A percentile compares a stretch with the other conserved stretches of the same genome.
Conservation (phyloP, 495 filamentous ascomycete genomes). For the Neurospora sp. region DNA sequence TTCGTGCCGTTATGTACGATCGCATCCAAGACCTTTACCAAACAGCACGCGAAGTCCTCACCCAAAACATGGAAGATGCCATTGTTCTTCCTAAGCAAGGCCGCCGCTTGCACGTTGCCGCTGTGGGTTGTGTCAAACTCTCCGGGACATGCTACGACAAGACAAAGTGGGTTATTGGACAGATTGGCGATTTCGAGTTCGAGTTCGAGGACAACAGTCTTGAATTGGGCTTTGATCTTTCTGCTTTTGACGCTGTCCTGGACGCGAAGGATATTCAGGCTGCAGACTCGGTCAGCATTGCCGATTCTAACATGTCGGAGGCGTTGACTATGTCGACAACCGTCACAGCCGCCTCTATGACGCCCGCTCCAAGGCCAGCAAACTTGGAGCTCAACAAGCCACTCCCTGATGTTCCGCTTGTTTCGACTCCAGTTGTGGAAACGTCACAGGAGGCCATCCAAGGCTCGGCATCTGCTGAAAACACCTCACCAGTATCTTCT, state of each 20-base stretch:
- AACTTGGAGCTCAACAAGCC: slow-evolving; percentile 33
- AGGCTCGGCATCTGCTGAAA: background rate
- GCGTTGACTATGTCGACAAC: slow-evolving; percentile 19
- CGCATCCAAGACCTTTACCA: slow-evolving; percentile 68
- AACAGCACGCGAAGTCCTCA: slow-evolving; percentile 69
- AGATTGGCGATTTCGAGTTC: slow-evolving; percentile 90
- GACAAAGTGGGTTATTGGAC: slow-evolving; percentile 74
- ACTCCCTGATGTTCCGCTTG: slow-evolving; percentile 31
- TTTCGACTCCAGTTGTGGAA: slow-evolving; percentile 14
- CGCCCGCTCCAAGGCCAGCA: slow-evolving; percentile 20
- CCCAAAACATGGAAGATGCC: slow-evolving; percentile 54
- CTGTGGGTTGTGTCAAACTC: slow-evolving; percentile 80
- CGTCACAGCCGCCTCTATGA: slow-evolving; percentile 14
- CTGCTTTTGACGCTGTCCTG: slow-evolving; percentile 24
- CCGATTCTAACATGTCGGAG: slow-evolving; percentile 27
- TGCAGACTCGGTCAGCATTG: slow-evolving; percentile 25
- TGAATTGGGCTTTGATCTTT: slow-evolving; percentile 40
- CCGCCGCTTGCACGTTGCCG: slow-evolving; percentile 64
- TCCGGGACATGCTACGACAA: slow-evolving; percentile 86
- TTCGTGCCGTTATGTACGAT: slow-evolving; percentile 70
- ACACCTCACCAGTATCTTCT: slow-evolving; percentile 28
- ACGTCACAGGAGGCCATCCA: slow-evolving; percentile 6
- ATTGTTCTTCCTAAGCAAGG: slow-evolving; percentile 79
- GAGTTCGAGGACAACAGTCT: slow-evolving; percentile 40
- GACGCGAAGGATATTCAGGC: slow-evolving; percentile 10